Base-by-base conservation (phyloP, 371 early-diverging fungal genomes). In the Mucor velutinosus region DNA sequence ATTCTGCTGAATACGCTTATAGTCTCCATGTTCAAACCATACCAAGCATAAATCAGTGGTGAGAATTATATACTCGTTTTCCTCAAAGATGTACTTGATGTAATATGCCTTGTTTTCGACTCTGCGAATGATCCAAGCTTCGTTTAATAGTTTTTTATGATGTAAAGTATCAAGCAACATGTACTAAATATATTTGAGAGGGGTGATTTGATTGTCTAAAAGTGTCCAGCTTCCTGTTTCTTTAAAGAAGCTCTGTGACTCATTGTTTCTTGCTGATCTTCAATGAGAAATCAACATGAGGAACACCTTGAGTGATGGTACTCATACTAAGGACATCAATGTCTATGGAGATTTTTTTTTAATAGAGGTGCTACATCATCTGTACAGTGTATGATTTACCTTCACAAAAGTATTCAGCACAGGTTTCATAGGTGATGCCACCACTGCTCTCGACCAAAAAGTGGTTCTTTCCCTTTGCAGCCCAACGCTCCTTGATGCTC, bases 401-500 rank as follows among this genome's bases (percentile, higher is more conserved):
- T n/a, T 88, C 83, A 30, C 84, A 85, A 77, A 97, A 96, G 78
- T 94, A 97, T 23, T 69, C 67, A 8, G 79, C 89, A 53, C 95
- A 94, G 35, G 88, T 96, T 32, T 93, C 90, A 69, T 93, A 92
- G 29, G 96, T 96, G 67, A 99, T 90, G 12, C 98, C 98, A 37
- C 99, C 98, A 69, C 95, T 95, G 65, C 94, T 95, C 74, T 99
- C 99, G 33, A 99, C 86, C 73, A 97, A 77, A 72, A 97, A 93
- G 45, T 81, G 72, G 21, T 75, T 84, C 55, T 89, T 88, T 21
- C 91, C 90, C 58, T 79, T 78, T 2, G 75, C 76, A 30, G 84
- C 80, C 87, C 91, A 95, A 55, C 90, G 77, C 47, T 89, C 73
- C 77, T 95, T 96, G 70, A 98, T 76, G 35, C 74, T 87, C 60